Evolutionary conservation across 2,329 filamentous ascomycete genomes (phyloP).

Genomic region (Zarea fungicola): DNA sequence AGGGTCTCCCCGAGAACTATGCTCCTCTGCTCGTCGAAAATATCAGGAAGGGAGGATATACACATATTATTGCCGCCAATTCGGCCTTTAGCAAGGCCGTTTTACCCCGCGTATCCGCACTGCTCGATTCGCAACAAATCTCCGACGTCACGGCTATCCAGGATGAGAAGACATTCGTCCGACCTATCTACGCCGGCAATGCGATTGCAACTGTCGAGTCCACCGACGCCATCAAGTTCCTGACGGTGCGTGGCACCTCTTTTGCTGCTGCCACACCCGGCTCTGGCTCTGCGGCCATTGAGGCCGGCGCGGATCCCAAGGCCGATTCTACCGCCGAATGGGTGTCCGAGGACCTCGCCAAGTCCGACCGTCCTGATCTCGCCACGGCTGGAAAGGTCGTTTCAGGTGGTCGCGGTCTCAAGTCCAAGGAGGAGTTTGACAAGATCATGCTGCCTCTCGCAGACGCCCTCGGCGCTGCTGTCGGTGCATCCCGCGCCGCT

Average conservation of each 20-base stretch:
- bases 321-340: slow-evolving; percentile 70
- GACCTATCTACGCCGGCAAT: slow-evolving; percentile 96
- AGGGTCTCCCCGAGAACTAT: slow-evolving; percentile 90
- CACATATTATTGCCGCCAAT: slow-evolving; percentile 84
- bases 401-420: slow-evolving; percentile 87
- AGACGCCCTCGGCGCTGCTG: slow-evolving; percentile 88
- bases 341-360: slow-evolving; percentile 89
- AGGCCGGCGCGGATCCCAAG: slow-evolving; percentile 82
- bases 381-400: slow-evolving; percentile 86
- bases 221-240: slow-evolving; percentile 74
- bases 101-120: slow-evolving; percentile 82
- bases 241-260: slow-evolving; percentile 90
- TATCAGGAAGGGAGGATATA: slow-evolving; percentile 91
- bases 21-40: slow-evolving; percentile 93
- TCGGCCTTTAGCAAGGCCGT: slow-evolving; percentile 96
- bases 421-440: slow-evolving; percentile 98
- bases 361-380: slow-evolving; percentile 90
- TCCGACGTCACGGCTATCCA: slow-evolving; percentile 87
- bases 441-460: slow-evolving; percentile 86
- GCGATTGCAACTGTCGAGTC: slow-evolving; percentile 95
- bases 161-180: slow-evolving; percentile 88
- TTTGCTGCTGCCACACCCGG: slow-evolving; percentile 71
- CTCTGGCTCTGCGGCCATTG: slow-evolving; percentile 68
- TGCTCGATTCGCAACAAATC: slow-evolving; percentile 88
- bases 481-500: slow-evolving; percentile 89